These are phyloP conservation scores for Hemisphaericaspora xylofermentans DNA, from an alignment of 1,139 yeast genomes.

Conservation along the genomic window DNA sequence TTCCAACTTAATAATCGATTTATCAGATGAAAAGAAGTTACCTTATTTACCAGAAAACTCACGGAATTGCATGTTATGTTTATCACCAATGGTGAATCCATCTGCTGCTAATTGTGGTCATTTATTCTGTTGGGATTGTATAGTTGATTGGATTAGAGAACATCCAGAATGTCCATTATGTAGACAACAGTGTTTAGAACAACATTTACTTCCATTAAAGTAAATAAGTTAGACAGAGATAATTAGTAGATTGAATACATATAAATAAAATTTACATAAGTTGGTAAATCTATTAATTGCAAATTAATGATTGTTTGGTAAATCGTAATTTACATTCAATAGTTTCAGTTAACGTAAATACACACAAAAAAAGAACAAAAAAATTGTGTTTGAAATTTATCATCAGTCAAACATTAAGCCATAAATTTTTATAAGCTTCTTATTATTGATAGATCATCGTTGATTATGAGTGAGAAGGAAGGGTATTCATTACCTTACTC, in stretches of 20 bases:
- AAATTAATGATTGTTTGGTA: too few relatives aligned
- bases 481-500: constrained; percentile 22
- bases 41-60: constrained; percentile 72
- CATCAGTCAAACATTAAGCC: too few relatives aligned
- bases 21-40: constrained; percentile 55
- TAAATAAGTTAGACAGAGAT: too few relatives aligned
- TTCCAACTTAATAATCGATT: constrained; percentile 35
- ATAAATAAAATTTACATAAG: too few relatives aligned
- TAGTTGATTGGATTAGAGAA: constrained; percentile 86
- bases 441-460: not conserved
- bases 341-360: not conserved
- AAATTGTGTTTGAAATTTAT: not conserved
- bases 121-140: constrained; percentile 88
- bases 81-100: constrained; percentile 78
- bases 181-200: constrained; percentile 71
- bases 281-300: too few relatives aligned
- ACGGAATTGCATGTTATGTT: constrained; percentile 79
- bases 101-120: constrained; percentile 91
- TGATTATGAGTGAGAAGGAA: constrained; percentile 5
- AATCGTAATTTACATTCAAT: not conserved
- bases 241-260: too few relatives aligned
- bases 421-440: not conserved
- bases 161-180: constrained; percentile 92
- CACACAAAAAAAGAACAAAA: not conserved
- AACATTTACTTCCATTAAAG: constrained; percentile 67